phyloP scores from a whole-genome alignment of 257 asterid species.

The Eucommia ulmoides region DNA sequence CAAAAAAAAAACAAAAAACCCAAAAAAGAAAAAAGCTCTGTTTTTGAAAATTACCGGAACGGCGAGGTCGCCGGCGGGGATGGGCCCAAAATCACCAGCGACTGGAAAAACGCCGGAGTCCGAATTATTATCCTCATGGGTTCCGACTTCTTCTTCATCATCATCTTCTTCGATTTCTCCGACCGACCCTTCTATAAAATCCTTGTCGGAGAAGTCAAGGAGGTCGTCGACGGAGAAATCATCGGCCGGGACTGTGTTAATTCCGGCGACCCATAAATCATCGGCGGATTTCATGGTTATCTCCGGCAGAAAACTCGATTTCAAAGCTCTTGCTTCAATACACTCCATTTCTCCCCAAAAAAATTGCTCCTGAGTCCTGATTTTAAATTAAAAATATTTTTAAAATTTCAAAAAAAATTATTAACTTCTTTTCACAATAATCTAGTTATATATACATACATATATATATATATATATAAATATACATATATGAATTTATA shows the following conservation, averaged over 20 bases:
- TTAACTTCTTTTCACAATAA: neutral
- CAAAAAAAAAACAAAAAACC: neutral
- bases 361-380: slow-evolving; percentile 1
- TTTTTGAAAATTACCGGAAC: slow-evolving; percentile 46
- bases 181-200: slow-evolving; percentile 36
- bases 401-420: neutral
- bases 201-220: slow-evolving; percentile 73
- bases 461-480: neutral
- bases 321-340: slow-evolving; percentile 84
- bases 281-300: slow-evolving; percentile 50
- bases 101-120: slow-evolving; percentile 38
- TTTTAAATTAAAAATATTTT: neutral
- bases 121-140: slow-evolving; percentile 9
- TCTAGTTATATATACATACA: neutral
- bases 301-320: slow-evolving; percentile 68
- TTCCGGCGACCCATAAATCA: slow-evolving; percentile 52
- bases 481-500: neutral
- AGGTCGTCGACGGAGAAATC: slow-evolving; percentile 97
- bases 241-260: slow-evolving; percentile 41
- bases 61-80: slow-evolving; percentile 52
- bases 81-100: slow-evolving; percentile 43
- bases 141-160: slow-evolving; percentile 16
- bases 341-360: slow-evolving; percentile 43
- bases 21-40: neutral
- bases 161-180: slow-evolving; percentile 17